Percentiles rank a stretch among this genome's conserved stretches.
Conservation (phyloP, 805 yeast species). For the Metschnikowia arizonensis region DNA sequence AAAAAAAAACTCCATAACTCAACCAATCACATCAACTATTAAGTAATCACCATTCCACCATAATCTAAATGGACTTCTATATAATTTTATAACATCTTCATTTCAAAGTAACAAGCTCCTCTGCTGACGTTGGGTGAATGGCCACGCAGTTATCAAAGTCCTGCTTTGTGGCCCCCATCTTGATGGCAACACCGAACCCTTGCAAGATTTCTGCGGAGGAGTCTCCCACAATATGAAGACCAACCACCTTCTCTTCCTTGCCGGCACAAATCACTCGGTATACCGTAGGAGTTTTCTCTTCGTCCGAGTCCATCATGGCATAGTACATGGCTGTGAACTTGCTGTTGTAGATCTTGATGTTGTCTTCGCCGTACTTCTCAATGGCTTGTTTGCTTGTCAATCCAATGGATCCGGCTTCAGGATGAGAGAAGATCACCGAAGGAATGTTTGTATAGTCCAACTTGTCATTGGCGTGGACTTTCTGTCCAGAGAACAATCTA, state of each 20-base stretch:
- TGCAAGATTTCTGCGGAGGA: slow-evolving; percentile 87
- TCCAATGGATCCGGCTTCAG: slow-evolving; percentile 95
- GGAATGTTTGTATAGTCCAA: slow-evolving; percentile 87
- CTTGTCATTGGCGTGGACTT: slow-evolving; percentile 62
- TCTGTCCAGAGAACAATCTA: slow-evolving; percentile 80
- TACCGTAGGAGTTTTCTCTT: slow-evolving; percentile 76
- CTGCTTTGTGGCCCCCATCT: slow-evolving; percentile 98
- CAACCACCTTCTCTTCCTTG: slow-evolving; percentile 86
- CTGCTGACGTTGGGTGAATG: slow-evolving; percentile 97
- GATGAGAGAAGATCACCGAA: slow-evolving; percentile 96
- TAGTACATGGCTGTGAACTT: slow-evolving; percentile 90
- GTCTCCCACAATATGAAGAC: slow-evolving; percentile 92
- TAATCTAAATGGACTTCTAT: no score
- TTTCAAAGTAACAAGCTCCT: slow-evolving; percentile 84
- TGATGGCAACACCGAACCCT: slow-evolving; percentile 97
- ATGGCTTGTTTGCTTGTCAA: slow-evolving; percentile 74
- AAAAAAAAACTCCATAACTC: no score
- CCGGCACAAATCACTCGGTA: slow-evolving; percentile 82
- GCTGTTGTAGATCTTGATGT: slow-evolving; percentile 77
- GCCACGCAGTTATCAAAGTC: slow-evolving; percentile 97
- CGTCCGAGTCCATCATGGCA: slow-evolving; percentile 64
- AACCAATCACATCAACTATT: no score
- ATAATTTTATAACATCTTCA: neutral
- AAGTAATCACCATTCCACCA: no score
- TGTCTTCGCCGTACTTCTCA: slow-evolving; percentile 71